Base-by-base conservation (phyloP, 805 yeast genomes). In the Kodamaea sagamina region DNA sequence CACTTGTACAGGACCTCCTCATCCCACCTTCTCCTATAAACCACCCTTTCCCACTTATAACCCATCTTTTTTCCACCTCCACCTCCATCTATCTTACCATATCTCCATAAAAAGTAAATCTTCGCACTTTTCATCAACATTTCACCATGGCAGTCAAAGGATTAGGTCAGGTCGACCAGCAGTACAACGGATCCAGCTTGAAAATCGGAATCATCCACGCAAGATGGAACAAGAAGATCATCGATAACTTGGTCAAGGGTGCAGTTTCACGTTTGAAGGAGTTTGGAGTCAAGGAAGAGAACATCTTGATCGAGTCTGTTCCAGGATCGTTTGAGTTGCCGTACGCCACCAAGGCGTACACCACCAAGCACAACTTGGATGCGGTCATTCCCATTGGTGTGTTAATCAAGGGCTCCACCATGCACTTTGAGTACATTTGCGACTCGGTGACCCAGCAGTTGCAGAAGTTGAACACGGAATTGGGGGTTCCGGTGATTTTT, bases 281-380 rank as follows among this genome's bases (percentile, higher is more conserved):
- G 34, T 66, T 85, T 43, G 89, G 89, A 19, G 98, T 93, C 21
- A 65, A 71, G 53, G 82, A 81, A 52, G 84, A 79, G 50, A 87
- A 89, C 66, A 89, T 93, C 50, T 61, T 79, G 43, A 69, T 90
- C 42, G 93, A 89, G 64, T 72, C 90, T 6, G 96, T 93, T 15
- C 99, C 99, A 7, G 99, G 99, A 24, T 83, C 96, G 8, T 93
- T 82, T 60, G 99, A 93, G 71, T 75, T 93, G 50, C 99, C 99
- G 11, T 86, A 72, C 61, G 97, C 89, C 26, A 73, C 89, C 21
- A 73, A 77, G 62, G 68, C 70, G 47, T 66, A 81, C 49, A 65
- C 71, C 32, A 74, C 74, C 13, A 74, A 71, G 47, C 70, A 75
- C 45, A 60, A 64, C 17, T 68, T 85, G 44, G 97, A 93, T 63